Evolutionary conservation across 768 basidiomycete species (phyloP).

Genomic region (Pholiota molesta): DNA sequence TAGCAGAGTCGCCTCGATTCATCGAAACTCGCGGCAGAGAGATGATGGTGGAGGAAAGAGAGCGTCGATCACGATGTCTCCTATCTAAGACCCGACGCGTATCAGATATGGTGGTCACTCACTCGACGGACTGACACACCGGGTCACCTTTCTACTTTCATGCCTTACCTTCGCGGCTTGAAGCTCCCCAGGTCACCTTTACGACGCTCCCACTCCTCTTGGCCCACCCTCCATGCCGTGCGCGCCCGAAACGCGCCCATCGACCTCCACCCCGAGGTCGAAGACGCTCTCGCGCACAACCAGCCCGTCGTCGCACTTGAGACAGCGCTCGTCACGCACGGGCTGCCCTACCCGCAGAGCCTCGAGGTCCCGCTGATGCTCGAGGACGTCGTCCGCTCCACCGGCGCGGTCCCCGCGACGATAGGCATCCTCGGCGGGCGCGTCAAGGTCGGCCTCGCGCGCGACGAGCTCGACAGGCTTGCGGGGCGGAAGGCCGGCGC

Average conservation of each 20-base stretch:
- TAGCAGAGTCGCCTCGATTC: too few relatives aligned
- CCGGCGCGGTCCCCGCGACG: constrained; percentile 87
- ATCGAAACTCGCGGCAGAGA: too few relatives aligned
- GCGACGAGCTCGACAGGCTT: constrained; percentile 66
- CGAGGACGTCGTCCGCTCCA: constrained; percentile 71
- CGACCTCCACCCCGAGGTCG: constrained; percentile 83
- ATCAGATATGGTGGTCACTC: neutral
- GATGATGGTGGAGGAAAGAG: neutral
- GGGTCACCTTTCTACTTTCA: neutral
- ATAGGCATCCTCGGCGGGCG: constrained; percentile 84
- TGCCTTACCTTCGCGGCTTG: constrained; percentile 2
- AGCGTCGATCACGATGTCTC: neutral
- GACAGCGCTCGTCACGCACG: constrained; percentile 91
- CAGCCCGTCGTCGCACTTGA: constrained; percentile 89
- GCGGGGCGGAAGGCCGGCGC: constrained; percentile 45
- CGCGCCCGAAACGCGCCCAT: constrained; percentile 39
- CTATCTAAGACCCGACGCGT: neutral
- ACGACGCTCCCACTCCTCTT: constrained; percentile 13
- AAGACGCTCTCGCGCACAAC: constrained; percentile 69
- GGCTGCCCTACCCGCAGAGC: constrained; percentile 83
- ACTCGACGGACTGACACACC: too few relatives aligned
- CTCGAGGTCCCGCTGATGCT: constrained; percentile 70
- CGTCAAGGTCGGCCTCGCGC: constrained; percentile 82
- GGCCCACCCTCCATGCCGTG: constrained; percentile 12
- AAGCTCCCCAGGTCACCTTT: neutral